These are phyloP conservation scores for Aspergillus sp. DNA, from an alignment of 2,329 filamentous ascomycete genomes.

Conservation along the genomic window DNA sequence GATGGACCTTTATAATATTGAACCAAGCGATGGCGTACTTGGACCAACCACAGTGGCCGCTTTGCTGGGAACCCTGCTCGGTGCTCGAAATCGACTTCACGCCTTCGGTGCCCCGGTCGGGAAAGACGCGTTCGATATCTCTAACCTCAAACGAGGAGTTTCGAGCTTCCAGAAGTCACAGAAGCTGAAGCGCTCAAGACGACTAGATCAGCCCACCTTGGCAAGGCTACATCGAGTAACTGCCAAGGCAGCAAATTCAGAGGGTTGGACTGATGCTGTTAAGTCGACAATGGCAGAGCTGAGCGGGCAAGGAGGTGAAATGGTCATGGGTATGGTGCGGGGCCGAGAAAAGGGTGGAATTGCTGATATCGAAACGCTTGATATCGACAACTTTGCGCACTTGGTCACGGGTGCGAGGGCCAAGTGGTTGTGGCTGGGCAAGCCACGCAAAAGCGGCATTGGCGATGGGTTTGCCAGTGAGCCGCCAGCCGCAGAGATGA, in stretches of 20 bases:
- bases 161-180: conserved; percentile 85
- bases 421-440: conserved; percentile 95
- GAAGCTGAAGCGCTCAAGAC: conserved; percentile 70
- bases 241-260: conserved; percentile 81
- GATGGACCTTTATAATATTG: conserved; percentile 83
- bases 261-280: conserved; percentile 87
- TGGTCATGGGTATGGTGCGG: conserved; percentile 91
- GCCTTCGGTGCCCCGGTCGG: conserved; percentile 77
- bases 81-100: conserved; percentile 82
- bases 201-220: conserved; percentile 78
- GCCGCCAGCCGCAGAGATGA: conserved; percentile 34
- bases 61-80: conserved; percentile 80
- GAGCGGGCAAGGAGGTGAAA: conserved; percentile 87
- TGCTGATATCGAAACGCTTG: conserved; percentile 85
- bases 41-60: conserved; percentile 89
- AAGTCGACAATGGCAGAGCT: conserved; percentile 94
- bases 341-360: conserved; percentile 84
- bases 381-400: conserved; percentile 77
- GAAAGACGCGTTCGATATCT: conserved; percentile 88
- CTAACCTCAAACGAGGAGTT: conserved; percentile 76
- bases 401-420: conserved; percentile 74
- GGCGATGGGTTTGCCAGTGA: conserved; percentile 26
- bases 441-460: conserved; percentile 60
- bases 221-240: conserved; percentile 77
- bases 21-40: conserved; percentile 86